Percentiles rank a stretch among this genome's conserved stretches.
phyloP scores from a whole-genome alignment of 2,329 filamentous ascomycete genomes.

The Sodiomyces alkalinus region DNA sequence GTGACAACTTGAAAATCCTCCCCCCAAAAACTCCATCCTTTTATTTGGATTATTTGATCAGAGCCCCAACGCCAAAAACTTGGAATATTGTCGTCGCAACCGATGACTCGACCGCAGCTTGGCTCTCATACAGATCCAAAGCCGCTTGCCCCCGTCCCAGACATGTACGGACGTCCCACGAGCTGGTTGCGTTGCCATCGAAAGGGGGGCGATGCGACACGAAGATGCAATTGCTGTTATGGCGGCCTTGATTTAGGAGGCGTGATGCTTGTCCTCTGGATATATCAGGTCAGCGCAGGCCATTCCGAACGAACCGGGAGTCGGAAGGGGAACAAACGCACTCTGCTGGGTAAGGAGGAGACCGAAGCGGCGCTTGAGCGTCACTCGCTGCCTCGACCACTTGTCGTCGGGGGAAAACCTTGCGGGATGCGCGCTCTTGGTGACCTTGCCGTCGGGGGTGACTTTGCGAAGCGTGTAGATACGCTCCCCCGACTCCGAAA shows the following conservation, averaged over 20 bases:
- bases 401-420: conserved; percentile 98
- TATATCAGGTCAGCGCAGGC: too few relatives aligned
- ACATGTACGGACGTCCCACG: too few relatives aligned
- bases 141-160: too few relatives aligned
- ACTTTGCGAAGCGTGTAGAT: conserved; percentile 94
- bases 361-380: conserved; percentile 84
- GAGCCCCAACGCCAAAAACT: conserved; percentile 1
- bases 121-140: too few relatives aligned
- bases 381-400: conserved; percentile 92
- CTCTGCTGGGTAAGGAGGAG: conserved; percentile 71
- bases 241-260: background rate
- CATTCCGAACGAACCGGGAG: too few relatives aligned
- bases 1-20: conserved; percentile 1
- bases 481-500: conserved; percentile 71
- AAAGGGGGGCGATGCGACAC: too few relatives aligned
- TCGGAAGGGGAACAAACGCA: conserved; percentile 16
- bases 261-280: conserved; percentile 3
- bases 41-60: too few relatives aligned
- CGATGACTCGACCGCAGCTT: too few relatives aligned
- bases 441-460: conserved; percentile 64
- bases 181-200: too few relatives aligned
- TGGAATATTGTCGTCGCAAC: too few relatives aligned
- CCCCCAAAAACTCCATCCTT: too few relatives aligned
- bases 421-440: conserved; percentile 90
- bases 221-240: too few relatives aligned